Percentiles rank a stretch among this genome's conserved stretches.
These are phyloP conservation scores for Russula vinacea DNA, from an alignment of 768 basidiomycete species.

Conservation along the genomic window DNA sequence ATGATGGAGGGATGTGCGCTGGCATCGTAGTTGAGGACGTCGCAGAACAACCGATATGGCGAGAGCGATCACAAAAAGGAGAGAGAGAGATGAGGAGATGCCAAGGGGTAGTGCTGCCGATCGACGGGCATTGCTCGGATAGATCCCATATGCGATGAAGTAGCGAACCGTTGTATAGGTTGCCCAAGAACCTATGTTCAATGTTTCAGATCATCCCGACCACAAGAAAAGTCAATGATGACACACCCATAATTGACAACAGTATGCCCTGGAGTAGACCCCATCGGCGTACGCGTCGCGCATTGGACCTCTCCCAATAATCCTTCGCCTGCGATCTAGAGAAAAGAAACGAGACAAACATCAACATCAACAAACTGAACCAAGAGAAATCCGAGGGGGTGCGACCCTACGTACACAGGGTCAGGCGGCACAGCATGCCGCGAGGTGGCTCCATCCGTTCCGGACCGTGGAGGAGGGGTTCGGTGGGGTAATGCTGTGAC, in stretches of 20 bases:
- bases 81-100: conserved; percentile 43
- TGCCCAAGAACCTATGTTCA: conserved; percentile 53
- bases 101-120: conserved; percentile 48
- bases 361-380: conserved; percentile 32
- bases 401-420: conserved; percentile 34
- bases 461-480: conserved; percentile 36
- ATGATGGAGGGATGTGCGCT: conserved; percentile 39
- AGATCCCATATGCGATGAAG: conserved; percentile 53
- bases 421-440: conserved; percentile 46
- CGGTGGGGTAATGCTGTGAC: conserved; percentile 34
- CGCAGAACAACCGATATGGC: conserved; percentile 37
- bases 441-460: conserved; percentile 40
- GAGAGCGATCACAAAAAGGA: conserved; percentile 28
- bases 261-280: conserved; percentile 35
- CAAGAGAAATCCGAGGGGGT: conserved; percentile 24
- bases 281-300: conserved; percentile 39
- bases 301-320: conserved; percentile 33
- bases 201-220: not conserved
- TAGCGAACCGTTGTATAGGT: conserved; percentile 63
- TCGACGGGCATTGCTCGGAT: conserved; percentile 43
- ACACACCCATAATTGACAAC: conserved; percentile 41
- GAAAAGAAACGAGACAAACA: conserved; percentile 27
- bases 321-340: conserved; percentile 37
- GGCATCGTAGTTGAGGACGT: conserved; percentile 37
- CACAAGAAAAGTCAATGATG: conserved; percentile 10